phyloP scores from a whole-genome alignment of 2,329 filamentous ascomycete genomes.

The Sarocladium brachiariae region DNA sequence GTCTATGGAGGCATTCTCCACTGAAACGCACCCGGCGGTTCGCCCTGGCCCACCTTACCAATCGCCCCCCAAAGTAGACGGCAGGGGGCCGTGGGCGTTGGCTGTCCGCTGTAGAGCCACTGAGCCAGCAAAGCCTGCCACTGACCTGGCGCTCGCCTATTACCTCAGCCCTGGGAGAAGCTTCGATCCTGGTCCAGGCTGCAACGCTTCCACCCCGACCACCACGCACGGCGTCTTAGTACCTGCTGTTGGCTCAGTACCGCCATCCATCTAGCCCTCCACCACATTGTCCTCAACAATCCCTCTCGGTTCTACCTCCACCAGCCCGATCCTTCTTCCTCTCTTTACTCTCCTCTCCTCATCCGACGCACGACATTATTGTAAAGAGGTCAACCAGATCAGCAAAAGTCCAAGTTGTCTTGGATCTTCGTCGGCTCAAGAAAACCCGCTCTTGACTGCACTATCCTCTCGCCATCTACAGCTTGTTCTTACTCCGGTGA shows the following conservation, averaged over 20 bases:
- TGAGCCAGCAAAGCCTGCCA: background rate
- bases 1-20: background rate
- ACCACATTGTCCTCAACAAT: conserved; percentile 2
- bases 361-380: background rate
- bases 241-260: background rate
- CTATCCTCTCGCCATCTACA: background rate
- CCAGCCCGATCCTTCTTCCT: background rate
- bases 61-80: conserved; percentile 7
- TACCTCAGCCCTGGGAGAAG: too few species aligned
- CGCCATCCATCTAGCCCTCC: background rate
- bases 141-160: background rate
- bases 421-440: background rate
- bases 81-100: too few species aligned
- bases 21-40: conserved; percentile 1
- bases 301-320: background rate
- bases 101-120: background rate
- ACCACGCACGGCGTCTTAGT: too few species aligned
- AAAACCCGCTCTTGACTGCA: background rate
- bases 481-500: background rate
- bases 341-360: background rate
- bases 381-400: background rate
- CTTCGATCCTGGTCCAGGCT: conserved; percentile 2
- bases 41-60: background rate
- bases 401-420: background rate
- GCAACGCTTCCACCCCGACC: background rate